These are phyloP conservation scores for Geranium rotundifolium DNA, from an alignment of 345 rosid genomes.

Conservation along the genomic window DNA sequence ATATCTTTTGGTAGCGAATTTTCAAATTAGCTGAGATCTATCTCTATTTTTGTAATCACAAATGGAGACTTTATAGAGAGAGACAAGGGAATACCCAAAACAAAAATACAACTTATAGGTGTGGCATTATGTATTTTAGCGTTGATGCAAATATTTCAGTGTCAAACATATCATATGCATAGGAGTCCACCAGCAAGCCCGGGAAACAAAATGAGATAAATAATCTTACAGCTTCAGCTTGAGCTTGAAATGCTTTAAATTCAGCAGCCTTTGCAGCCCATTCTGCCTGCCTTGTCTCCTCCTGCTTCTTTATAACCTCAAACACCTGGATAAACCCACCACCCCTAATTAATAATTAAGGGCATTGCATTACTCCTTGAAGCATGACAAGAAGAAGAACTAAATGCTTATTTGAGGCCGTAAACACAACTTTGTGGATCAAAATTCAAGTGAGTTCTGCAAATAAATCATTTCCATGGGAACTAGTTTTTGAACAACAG, in stretches of 20 bases:
- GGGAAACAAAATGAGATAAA: neutral
- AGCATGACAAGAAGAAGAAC: neutral
- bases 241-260: constrained; percentile 77
- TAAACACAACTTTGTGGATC: neutral
- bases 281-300: constrained; percentile 72
- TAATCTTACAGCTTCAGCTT: constrained; percentile 73
- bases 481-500: too few species aligned
- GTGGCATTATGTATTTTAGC: too few species aligned
- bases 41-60: neutral
- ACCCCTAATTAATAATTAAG: neutral
- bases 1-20: neutral
- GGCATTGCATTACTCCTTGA: neutral
- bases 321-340: constrained; percentile 39
- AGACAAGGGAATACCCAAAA: neutral
- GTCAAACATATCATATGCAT: neutral
- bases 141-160: neutral
- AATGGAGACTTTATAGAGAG: neutral
- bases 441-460: too few species aligned
- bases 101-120: neutral
- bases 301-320: constrained; percentile 65
- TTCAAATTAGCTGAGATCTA: neutral
- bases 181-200: neutral
- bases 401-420: neutral
- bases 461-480: too few species aligned
- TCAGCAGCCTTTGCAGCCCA: constrained; percentile 53